Evolutionary conservation across 2,329 filamentous ascomycete genomes (phyloP).

Genomic region (Stachybotrys elegans): DNA sequence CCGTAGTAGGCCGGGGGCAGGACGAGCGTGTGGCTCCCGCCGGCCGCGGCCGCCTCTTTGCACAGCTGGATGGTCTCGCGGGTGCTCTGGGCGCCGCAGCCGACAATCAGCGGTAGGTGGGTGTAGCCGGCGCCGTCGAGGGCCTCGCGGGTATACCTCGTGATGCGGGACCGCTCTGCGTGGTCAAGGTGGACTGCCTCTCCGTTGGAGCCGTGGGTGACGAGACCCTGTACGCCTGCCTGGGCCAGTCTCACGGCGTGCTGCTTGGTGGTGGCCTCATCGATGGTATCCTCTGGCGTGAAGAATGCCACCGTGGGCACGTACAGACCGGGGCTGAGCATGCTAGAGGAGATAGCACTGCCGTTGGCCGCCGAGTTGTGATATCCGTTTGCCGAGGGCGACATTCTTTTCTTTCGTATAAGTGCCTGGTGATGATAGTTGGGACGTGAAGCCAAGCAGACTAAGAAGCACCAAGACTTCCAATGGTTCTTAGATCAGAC

Average conservation of each 20-base stretch:
- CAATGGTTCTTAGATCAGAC: too few species aligned
- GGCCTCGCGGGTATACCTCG: slow-evolving; percentile 54
- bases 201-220: slow-evolving; percentile 68
- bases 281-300: slow-evolving; percentile 47
- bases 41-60: slow-evolving; percentile 56
- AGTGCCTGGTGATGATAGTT: too few species aligned
- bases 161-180: slow-evolving; percentile 59
- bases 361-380: background rate
- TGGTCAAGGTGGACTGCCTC: slow-evolving; percentile 67
- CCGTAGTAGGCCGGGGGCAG: slow-evolving; percentile 68
- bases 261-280: slow-evolving; percentile 43
- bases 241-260: slow-evolving; percentile 55
- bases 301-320: slow-evolving; percentile 62
- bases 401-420: too few species aligned
- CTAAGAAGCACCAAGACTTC: too few species aligned
- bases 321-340: slow-evolving; percentile 42
- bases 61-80: slow-evolving; percentile 63
- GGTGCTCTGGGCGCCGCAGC: slow-evolving; percentile 63
- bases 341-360: background rate
- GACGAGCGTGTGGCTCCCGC: slow-evolving; percentile 63
- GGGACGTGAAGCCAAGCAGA: too few species aligned
- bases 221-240: slow-evolving; percentile 60
- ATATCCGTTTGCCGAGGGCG: background rate
- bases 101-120: slow-evolving; percentile 60
- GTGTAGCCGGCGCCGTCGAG: slow-evolving; percentile 51